Evolutionary conservation across 805 yeast species (phyloP).

Genomic region (Tetrapisispora namnaoensis): DNA sequence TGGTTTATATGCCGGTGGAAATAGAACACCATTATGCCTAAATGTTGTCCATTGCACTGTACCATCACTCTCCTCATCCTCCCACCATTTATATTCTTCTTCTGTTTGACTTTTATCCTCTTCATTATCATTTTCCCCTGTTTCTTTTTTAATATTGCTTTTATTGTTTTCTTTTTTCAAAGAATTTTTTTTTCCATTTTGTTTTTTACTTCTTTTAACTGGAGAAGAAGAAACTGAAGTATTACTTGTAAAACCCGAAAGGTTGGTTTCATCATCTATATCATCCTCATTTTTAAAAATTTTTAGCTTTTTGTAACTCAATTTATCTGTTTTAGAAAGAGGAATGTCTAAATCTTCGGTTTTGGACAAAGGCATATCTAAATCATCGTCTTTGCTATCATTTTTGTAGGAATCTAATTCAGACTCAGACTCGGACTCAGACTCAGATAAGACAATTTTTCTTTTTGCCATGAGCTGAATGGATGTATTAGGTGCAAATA

Average conservation of each 20-base stretch:
- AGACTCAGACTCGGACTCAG: not conserved
- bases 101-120: conserved; percentile 38
- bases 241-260: not conserved
- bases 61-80: conserved; percentile 54
- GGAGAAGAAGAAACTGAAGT: conserved; percentile 1
- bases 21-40: conserved; percentile 83
- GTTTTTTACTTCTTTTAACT: not conserved
- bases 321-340: not conserved
- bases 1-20: conserved; percentile 88
- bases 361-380: conserved; percentile 3
- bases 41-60: conserved; percentile 78
- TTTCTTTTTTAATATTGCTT: not conserved
- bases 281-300: conserved; percentile 1
- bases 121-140: conserved; percentile 8
- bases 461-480: not conserved
- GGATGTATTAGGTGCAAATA: too few species aligned
- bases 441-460: not conserved
- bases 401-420: not conserved
- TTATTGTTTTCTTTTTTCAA: not conserved
- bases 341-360: not conserved
- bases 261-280: conserved; percentile 9
- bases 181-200: not conserved
- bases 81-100: conserved; percentile 80
- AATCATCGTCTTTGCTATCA: not conserved
- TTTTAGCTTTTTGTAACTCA: not conserved